phyloP scores from a whole-genome alignment of 768 basidiomycete genomes.

The Auricularia sp. region DNA sequence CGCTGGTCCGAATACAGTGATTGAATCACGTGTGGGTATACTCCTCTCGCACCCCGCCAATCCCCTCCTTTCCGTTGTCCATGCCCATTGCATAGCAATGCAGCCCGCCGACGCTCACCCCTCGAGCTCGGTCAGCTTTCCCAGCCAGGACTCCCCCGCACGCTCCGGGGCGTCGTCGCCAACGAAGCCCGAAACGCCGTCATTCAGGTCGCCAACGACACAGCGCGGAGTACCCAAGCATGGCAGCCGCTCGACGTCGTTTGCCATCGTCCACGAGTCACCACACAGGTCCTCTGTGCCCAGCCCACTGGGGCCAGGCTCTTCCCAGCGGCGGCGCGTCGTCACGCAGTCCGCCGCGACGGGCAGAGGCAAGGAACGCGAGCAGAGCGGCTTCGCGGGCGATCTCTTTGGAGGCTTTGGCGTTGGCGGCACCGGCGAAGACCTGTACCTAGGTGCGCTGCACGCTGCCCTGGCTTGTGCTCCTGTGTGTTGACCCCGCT shows the following conservation, averaged over 20 bases:
- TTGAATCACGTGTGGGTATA: too few relatives aligned
- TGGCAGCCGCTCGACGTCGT: neutral
- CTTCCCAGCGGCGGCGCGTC: neutral
- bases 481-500: neutral
- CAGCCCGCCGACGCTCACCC: neutral
- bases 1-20: too few relatives aligned
- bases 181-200: neutral
- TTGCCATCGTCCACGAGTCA: neutral
- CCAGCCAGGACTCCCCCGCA: neutral
- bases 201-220: neutral
- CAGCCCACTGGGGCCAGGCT: neutral
- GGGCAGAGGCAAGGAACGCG: neutral
- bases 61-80: too few relatives aligned
- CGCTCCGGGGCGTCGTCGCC: neutral
- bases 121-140: neutral
- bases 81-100: neutral
- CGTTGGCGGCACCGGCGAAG: neutral
- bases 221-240: neutral
- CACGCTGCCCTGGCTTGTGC: neutral
- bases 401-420: neutral
- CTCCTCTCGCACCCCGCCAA: too few relatives aligned
- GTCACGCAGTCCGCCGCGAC: neutral
- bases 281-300: neutral
- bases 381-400: neutral
- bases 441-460: neutral